Percentiles rank a stretch among this genome's conserved stretches.
Evolutionary conservation across 495 filamentous ascomycete species (phyloP).

Genomic region (Pyronema omphalodes): DNA sequence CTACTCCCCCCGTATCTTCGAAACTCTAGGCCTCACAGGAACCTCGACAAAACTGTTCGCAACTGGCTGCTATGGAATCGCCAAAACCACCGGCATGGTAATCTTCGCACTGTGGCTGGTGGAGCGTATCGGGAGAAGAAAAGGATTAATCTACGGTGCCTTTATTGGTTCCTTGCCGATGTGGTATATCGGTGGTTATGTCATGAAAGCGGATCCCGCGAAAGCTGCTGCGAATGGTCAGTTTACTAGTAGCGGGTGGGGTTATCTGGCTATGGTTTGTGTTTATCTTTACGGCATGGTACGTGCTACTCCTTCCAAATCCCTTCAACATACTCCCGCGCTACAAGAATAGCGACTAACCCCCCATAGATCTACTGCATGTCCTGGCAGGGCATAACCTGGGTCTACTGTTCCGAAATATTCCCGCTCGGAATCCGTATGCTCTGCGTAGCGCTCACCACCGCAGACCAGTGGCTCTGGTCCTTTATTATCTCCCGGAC

Average conservation of each 20-base stretch:
- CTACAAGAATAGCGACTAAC: not conserved
- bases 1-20: conserved; percentile 35
- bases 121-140: conserved; percentile 14
- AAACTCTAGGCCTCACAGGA: conserved; percentile 30
- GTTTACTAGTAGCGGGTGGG: conserved; percentile 18
- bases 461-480: conserved; percentile 22
- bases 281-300: conserved; percentile 26
- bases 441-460: conserved; percentile 20
- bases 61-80: conserved; percentile 35
- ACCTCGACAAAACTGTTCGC: conserved; percentile 30
- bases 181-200: conserved; percentile 23
- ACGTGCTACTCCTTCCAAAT: not conserved
- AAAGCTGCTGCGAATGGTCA: conserved; percentile 8
- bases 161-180: conserved; percentile 19
- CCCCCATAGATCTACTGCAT: conserved; percentile 17
- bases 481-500: conserved; percentile 20
- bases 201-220: conserved; percentile 16
- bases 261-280: conserved; percentile 25
- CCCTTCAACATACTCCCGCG: not conserved
- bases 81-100: conserved; percentile 29
- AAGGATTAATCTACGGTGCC: conserved; percentile 16
- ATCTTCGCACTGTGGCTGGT: conserved; percentile 19
- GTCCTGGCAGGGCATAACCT: conserved; percentile 21
- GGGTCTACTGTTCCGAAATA: conserved; percentile 19
- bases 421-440: conserved; percentile 22